Base-by-base conservation (phyloP, 73 alveolate species). In the Paramecium octaurelia region DNA sequence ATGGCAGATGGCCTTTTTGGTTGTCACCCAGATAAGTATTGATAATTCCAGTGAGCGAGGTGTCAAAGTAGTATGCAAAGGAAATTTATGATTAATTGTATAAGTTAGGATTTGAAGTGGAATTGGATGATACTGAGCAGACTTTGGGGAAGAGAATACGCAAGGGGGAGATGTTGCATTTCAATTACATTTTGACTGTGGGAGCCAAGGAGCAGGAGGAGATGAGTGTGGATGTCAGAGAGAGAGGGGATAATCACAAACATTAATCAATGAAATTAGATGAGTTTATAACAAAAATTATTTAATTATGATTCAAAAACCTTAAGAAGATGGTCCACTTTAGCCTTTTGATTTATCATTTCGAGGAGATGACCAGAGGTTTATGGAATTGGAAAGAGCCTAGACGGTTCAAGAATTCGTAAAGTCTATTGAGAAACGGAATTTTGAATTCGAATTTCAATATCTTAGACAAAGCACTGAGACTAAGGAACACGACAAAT, bases 1-100 rank as follows among this genome's bases (percentile, higher is more conserved):
- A 96, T 85, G 99, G 99, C 7, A 98, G 96, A 93, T 99, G 99
- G 99, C 99, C 99, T 10, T 98, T 99, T 94, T 99, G 99, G 99
- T 88, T 99, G 75, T 95, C 99, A 27, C 99, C 99, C 21, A 97
- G 99, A 58, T 97, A 99, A 95, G 97, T 96, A 16, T 88, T 92
- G 48, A 94, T 99, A 8, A 95, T 99, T 59, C 77, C 77, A 2
- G 77, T 59, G 27, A 97, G 98, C 50, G 98, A 98, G 86, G 95
- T 95, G 86, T 96, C 94, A 92, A 95, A 95, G 44, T 97, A 95
- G 21, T 99, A 96, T 90, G 99, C 99, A 4, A 96, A 96, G 46
- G 88, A 94, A 40, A 96, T 98, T 70, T 73, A 93, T 71, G 93
- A 93, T 85, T 86, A 95, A 86, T 97, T 97, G 8, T 88, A 94